Percentiles rank a stretch among this genome's conserved stretches.
phyloP scores from a whole-genome alignment of 768 basidiomycete genomes.

The Boletus vermiculosoides region DNA sequence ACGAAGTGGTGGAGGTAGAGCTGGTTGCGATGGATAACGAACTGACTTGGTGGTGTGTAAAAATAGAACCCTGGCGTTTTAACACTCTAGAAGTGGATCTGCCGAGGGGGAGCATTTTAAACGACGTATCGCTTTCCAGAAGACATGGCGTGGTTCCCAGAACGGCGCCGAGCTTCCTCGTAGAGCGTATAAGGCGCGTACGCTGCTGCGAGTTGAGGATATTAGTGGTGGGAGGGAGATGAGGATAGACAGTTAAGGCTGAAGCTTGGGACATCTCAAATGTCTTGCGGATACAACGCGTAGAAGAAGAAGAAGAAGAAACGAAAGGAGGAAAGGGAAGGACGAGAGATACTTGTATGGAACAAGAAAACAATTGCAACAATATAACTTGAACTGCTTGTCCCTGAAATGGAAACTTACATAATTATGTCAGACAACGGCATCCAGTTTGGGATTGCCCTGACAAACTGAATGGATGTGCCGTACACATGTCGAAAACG shows the following conservation, averaged over 20 bases:
- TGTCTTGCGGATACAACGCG: background rate
- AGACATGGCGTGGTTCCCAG: slow-evolving; percentile 38
- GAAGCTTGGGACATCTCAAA: slow-evolving; percentile 26
- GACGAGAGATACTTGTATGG: slow-evolving; percentile 7
- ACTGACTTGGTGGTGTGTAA: slow-evolving; percentile 21
- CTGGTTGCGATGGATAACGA: slow-evolving; percentile 24
- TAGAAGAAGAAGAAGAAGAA: background rate
- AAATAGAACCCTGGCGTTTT: slow-evolving; percentile 35
- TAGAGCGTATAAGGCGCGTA: slow-evolving; percentile 36
- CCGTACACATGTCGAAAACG: no score
- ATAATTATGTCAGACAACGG: slow-evolving; percentile 7
- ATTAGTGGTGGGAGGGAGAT: slow-evolving; percentile 38
- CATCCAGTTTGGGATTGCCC: background rate
- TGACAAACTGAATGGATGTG: no score
- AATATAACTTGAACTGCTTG: slow-evolving; percentile 10
- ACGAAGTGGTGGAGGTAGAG: slow-evolving; percentile 12
- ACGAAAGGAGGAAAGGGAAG: background rate
- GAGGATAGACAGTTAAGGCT: slow-evolving; percentile 15
- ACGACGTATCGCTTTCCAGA: slow-evolving; percentile 27
- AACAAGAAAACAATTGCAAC: slow-evolving; percentile 3
- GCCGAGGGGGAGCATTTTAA: slow-evolving; percentile 24
- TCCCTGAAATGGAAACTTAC: slow-evolving; percentile 16
- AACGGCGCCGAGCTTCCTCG: slow-evolving; percentile 36
- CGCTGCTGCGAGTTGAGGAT: slow-evolving; percentile 32
- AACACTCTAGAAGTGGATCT: slow-evolving; percentile 17